Conservation (phyloP, 73 alveolate genomes). For the Paramecium biaurelia region DNA sequence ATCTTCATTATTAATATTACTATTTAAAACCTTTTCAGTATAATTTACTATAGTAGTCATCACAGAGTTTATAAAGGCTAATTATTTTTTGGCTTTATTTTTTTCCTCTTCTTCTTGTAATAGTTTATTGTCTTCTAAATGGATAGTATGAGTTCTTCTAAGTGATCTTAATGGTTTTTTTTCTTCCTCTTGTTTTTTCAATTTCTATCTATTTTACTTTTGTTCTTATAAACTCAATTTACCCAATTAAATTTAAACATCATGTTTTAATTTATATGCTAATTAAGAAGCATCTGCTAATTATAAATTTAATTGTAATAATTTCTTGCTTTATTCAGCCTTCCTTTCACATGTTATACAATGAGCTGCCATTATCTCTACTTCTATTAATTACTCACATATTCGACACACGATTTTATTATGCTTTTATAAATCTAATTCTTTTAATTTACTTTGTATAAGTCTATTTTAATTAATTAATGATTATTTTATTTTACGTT, state of each 20-base stretch:
- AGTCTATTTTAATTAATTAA: slow-evolving; percentile 1
- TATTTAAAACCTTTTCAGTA: slow-evolving; percentile 20
- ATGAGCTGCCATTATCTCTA: slow-evolving; percentile 35
- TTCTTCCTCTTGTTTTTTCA: slow-evolving; percentile 21
- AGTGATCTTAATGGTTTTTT: slow-evolving; percentile 11
- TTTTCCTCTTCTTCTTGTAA: not conserved
- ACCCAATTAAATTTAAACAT: not conserved
- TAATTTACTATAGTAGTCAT: not conserved
- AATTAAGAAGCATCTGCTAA: not conserved
- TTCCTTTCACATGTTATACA: slow-evolving; percentile 36
- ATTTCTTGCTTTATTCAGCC: slow-evolving; percentile 18
- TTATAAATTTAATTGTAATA: slow-evolving; percentile 6
- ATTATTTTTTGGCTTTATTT: not conserved
- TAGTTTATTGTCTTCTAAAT: not conserved
- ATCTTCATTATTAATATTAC: slow-evolving; percentile 19
- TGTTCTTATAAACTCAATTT: not conserved
- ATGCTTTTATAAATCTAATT: not conserved
- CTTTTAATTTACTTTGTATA: slow-evolving; percentile 12
- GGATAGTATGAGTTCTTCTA: slow-evolving; percentile 5
- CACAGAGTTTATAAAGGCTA: not conserved
- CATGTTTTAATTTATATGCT: slow-evolving; percentile 4
- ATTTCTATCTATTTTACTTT: not conserved
- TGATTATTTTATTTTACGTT: slow-evolving; percentile 10
- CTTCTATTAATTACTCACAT: slow-evolving; percentile 33
- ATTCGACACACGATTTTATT: slow-evolving; percentile 15